Percentiles rank a stretch among this genome's conserved stretches.
Conservation (phyloP, 2,329 filamentous ascomycete genomes). For the Aspergillus aculeatus region DNA sequence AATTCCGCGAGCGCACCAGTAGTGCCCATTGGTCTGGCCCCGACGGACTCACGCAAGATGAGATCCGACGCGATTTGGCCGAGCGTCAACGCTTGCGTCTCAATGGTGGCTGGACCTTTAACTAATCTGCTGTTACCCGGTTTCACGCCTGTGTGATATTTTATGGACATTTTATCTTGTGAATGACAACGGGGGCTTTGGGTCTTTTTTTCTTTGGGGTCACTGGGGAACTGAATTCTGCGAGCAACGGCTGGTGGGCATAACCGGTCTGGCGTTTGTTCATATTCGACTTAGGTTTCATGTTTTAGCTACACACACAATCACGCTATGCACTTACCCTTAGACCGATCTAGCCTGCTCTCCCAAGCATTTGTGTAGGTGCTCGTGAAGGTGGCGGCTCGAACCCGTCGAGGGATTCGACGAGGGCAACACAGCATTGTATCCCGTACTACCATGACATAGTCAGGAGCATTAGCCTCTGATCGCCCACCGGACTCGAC, state of each 20-base stretch:
- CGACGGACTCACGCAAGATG: slow-evolving; percentile 82
- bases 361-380: too few relatives aligned
- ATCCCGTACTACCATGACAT: too few relatives aligned
- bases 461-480: too few relatives aligned
- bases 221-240: not conserved
- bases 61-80: slow-evolving; percentile 76
- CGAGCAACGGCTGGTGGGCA: not conserved
- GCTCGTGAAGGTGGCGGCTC: too few relatives aligned
- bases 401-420: too few relatives aligned
- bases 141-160: not conserved
- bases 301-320: not conserved
- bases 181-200: not conserved
- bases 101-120: slow-evolving; percentile 81
- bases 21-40: slow-evolving; percentile 89
- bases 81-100: slow-evolving; percentile 75
- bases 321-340: not conserved
- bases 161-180: not conserved
- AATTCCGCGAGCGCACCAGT: slow-evolving; percentile 86
- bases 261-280: slow-evolving; percentile 3
- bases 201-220: not conserved
- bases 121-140: not conserved
- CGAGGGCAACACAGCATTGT: too few relatives aligned
- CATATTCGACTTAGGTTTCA: not conserved
- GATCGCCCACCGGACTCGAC: too few relatives aligned
- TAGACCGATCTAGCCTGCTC: too few relatives aligned